Base-by-base conservation (phyloP, 176 grass and related monocot species). In the Rhynchospora breviuscula region DNA sequence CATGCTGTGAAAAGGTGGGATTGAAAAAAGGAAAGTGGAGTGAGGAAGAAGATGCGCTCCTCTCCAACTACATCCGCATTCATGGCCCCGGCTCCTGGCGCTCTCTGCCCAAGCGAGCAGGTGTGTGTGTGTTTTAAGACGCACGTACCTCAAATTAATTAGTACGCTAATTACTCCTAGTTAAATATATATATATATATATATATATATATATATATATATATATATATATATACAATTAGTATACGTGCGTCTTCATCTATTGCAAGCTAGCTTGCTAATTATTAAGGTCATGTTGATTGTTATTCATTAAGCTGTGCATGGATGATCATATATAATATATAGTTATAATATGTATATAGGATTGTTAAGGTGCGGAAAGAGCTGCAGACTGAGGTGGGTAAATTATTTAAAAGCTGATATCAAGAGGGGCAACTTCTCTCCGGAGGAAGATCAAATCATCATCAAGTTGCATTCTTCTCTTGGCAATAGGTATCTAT, bases 1-100 rank as follows among this genome's bases (percentile, higher is more conserved):
- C 91, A 44, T 93, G 91, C 74, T 93, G 91, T 14, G 91, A 93
- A 72, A 93, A 93, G 88, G 86, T 90, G 25, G 91, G 91, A 68
- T 9, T 93, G 73, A 86, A 84, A 83, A 86, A 84, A 74, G 91
- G 91, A 47, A 84, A 85, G 59, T 93, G 91, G 91, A 90, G 88
- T 21, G 81, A 84, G 86, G 91, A 93, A 81, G 91, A 93, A 67
- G 91, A 93, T 33, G 86, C 62, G 49, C 53, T 79, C 74, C 67
- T 93, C 63, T 76, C 67, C 0, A 81, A 14, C 26, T 90, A 90
- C 82, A 90, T 93, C 65, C 10, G 43, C 54, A 60, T 90, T 61
- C 83, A 93, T 0, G 91, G 91, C 7, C 87, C 85, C 79, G 88
- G 85, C 6, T 25, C 83, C 7, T 93, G 91, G 91, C 85, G 91